Percentiles rank a stretch among this genome's conserved stretches.
phyloP scores from a whole-genome alignment of 768 basidiomycete genomes.

The Mycena vitilis region DNA sequence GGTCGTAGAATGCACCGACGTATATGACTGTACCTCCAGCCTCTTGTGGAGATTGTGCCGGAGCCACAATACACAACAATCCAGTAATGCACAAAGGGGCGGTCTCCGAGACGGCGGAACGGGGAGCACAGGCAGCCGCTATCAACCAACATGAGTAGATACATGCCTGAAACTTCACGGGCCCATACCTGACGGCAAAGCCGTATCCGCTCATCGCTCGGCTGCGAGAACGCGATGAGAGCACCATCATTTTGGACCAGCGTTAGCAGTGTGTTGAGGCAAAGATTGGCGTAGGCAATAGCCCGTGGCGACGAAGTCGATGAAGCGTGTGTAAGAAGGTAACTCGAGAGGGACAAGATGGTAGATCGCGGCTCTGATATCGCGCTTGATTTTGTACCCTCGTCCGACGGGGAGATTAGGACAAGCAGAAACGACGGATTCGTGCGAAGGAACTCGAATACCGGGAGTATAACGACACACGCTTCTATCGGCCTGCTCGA shows the following conservation, averaged over 20 bases:
- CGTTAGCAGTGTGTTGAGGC: constrained; percentile 63
- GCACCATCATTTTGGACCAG: constrained; percentile 62
- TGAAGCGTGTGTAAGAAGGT: constrained; percentile 75
- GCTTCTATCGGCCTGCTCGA: constrained; percentile 71
- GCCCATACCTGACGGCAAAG: constrained; percentile 71
- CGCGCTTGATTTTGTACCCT: constrained; percentile 35
- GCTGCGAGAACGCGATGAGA: constrained; percentile 58
- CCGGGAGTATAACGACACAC: constrained; percentile 65
- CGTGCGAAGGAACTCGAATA: constrained; percentile 69
- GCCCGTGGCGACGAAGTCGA: constrained; percentile 69
- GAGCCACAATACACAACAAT: constrained; percentile 77
- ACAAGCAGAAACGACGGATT: constrained; percentile 64
- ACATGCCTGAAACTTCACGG: neutral
- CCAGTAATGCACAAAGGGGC: constrained; percentile 69
- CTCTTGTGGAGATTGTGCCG: constrained; percentile 76
- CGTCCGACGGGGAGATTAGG: constrained; percentile 47
- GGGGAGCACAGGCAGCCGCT: constrained; percentile 68
- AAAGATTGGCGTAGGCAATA: constrained; percentile 70
- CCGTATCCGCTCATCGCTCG: constrained; percentile 55
- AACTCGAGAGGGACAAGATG: constrained; percentile 70
- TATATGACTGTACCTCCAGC: constrained; percentile 67
- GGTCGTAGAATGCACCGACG: constrained; percentile 51
- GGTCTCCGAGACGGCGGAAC: constrained; percentile 51
- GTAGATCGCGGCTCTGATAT: constrained; percentile 56
- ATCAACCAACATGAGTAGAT: constrained; percentile 7